Evolutionary conservation across 371 early-diverging fungal species (phyloP).

Genomic region (Rhizopus microsporus): DNA sequence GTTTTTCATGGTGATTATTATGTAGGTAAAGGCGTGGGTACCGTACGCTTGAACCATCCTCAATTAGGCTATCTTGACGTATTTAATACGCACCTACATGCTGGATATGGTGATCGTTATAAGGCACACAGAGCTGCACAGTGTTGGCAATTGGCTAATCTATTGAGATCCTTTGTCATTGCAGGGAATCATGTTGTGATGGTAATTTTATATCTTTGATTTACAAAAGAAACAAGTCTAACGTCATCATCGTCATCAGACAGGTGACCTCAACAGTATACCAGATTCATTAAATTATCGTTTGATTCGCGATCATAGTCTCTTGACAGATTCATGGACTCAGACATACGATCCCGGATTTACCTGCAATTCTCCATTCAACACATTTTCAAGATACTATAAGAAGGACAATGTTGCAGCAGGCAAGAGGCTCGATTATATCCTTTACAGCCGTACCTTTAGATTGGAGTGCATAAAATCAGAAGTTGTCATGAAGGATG

Average conservation of each 20-base stretch:
- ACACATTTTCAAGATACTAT: conserved; percentile 41
- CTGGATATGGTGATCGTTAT: conserved; percentile 49
- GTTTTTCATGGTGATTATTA: conserved; percentile 56
- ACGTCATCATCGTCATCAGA: conserved; percentile 1
- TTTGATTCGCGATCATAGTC: conserved; percentile 39
- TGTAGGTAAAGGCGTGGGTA: conserved; percentile 53
- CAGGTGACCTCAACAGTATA: conserved; percentile 53
- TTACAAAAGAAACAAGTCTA: conserved; percentile 3
- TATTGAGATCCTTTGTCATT: conserved; percentile 38
- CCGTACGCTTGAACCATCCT: conserved; percentile 46
- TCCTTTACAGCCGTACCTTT: conserved; percentile 41
- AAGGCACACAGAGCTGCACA: conserved; percentile 46
- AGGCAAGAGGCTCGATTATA: conserved; percentile 53
- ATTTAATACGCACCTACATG: conserved; percentile 61
- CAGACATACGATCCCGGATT: conserved; percentile 34
- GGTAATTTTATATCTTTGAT: conserved; percentile 18
- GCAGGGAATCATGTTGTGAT: conserved; percentile 50
- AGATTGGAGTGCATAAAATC: conserved; percentile 34
- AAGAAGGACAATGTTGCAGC: neutral
- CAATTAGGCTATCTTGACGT: conserved; percentile 46
- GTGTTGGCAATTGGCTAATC: conserved; percentile 50
- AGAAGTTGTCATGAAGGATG: conserved; percentile 37
- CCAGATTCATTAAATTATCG: conserved; percentile 41
- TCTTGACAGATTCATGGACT: conserved; percentile 50
- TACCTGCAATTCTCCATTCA: conserved; percentile 54